Base-by-base conservation (phyloP, 169 alveolate species). In the Cytauxzoon felis region DNA sequence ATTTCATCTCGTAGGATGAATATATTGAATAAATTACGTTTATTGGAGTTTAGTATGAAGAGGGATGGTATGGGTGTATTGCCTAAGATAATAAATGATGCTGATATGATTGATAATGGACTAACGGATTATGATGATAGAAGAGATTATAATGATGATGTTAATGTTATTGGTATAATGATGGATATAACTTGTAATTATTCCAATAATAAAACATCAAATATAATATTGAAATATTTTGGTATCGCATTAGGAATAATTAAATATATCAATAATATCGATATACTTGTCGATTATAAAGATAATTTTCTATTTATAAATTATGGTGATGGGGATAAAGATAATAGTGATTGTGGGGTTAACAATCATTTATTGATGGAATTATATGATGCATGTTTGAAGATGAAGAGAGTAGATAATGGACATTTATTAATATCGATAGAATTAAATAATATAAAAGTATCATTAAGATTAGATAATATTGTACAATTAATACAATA, bases 401-500 rank as follows among this genome's bases (percentile, higher is more conserved):
- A 48, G 24, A 26, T 53, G 4, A 43, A 21, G 19, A 11, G 6
- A 42, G 5, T 49, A 30, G 73, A 62, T 24, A 62, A 33, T 48
- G 73, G 62, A 1, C 73, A 62, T 41, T 0, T 62, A 29, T 21
- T 62, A 4, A 43, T 62, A 0, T 51, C 64, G 5, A 33, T 62
- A 3, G 42, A 62, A 32, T 51, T 63, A 9, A 33, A 61, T 3
- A 62, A 43, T 24, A 61, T 63, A 19, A 62, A 30, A 30, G 6
- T 62, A 3, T 62, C 73, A 1, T 29, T 62, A 27, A 62, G 52
- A 51, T 11, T 62, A 7, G 73, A 62, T 54, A 61, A 62, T 24
- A 33, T 62, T 26, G 32, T 62, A 26, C 60, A 62, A 16, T n/a
- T n/a, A n/a, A n/a, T n/a, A n/a, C n/a, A n/a, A n/a, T n/a, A n/a